phyloP scores from a whole-genome alignment of 148 eudicot species.

The Vaccinium macrocarpon region DNA sequence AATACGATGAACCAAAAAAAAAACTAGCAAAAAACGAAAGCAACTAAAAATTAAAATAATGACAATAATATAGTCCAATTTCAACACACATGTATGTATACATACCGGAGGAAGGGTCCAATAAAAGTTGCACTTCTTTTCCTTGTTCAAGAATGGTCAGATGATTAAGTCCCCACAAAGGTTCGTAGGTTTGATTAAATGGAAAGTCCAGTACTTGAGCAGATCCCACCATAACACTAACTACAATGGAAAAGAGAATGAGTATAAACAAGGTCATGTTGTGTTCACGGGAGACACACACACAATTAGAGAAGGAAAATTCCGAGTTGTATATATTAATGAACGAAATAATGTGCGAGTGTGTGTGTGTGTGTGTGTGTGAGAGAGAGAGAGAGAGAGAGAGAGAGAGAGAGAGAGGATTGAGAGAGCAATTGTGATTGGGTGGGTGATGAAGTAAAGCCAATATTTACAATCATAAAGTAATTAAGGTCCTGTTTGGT shows the following conservation, averaged over 20 bases:
- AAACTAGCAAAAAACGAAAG: no score
- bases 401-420: not conserved
- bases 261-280: not conserved
- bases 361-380: no score
- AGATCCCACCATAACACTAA: not conserved
- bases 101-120: constrained; percentile 40
- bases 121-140: constrained; percentile 38
- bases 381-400: no score
- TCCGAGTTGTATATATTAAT: no score
- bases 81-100: not conserved
- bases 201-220: not conserved
- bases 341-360: no score
- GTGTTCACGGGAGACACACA: no score
- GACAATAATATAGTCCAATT: not conserved
- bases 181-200: not conserved
- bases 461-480: not conserved
- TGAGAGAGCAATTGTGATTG: no score
- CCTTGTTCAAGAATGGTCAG: constrained; percentile 25
- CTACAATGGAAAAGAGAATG: not conserved
- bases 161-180: constrained; percentile 45
- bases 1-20: no score
- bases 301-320: no score
- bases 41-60: not conserved
- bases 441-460: not conserved
- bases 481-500: not conserved